Base-by-base conservation (phyloP, 2,329 filamentous ascomycete species). In the Corynespora cassiicola region DNA sequence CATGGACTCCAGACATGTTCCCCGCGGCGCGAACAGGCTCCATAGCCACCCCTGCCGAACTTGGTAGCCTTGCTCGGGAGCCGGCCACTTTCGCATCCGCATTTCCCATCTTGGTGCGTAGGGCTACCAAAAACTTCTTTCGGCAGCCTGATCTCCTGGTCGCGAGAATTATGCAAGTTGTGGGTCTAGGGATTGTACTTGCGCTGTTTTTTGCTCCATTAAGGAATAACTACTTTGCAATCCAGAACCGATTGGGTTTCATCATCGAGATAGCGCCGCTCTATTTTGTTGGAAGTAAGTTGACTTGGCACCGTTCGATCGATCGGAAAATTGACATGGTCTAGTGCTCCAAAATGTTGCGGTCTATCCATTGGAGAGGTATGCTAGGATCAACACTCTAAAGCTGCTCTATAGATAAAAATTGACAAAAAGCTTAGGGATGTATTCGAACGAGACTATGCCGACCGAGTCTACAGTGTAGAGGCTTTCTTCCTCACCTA, bases 361-460 rank as follows among this genome's bases (percentile, higher is more conserved):
- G 3, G 76, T 88, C 6, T 90, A 90, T 56, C 87, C 87, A 0
- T 72, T 72, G 25, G 87, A 90, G 58, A 77, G 85, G n/a, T n/a
- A n/a, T n/a, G n/a, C n/a, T n/a, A n/a, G n/a, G n/a, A n/a, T n/a
- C n/a, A n/a, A n/a, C n/a, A n/a, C n/a, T n/a, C n/a, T n/a, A n/a
- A n/a, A n/a, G n/a, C n/a, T n/a, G n/a, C n/a, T n/a, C n/a, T n/a
- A n/a, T n/a, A n/a, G n/a, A n/a, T n/a, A n/a, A n/a, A n/a, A n/a
- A n/a, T n/a, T n/a, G n/a, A n/a, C n/a, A n/a, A n/a, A n/a, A n/a
- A n/a, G n/a, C n/a, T n/a, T n/a, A n/a, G n/a, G 4, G 85, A 88
- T 39, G 86, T 90, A 1, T 90, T 90, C 62, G 88, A 90, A 58
- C 79, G 84, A 50, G 87, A 91, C 67, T 80, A 87, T 52, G 85